Base-by-base conservation (phyloP, 441 rosid species). In the Jatropha multifida region DNA sequence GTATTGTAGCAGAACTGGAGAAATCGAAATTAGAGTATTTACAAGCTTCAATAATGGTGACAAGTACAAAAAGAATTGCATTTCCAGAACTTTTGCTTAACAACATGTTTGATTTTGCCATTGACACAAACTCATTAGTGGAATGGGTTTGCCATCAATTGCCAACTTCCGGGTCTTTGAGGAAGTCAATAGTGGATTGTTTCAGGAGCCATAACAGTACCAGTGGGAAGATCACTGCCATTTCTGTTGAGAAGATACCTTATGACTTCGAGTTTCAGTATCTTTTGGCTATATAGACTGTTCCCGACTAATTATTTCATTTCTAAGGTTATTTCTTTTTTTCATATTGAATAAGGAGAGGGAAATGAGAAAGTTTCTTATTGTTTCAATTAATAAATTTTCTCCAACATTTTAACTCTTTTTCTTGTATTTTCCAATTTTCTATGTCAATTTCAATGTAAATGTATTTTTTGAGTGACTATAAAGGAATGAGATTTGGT, bases 61-160 rank as follows among this genome's bases (percentile, higher is more conserved):
- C 85, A 0, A 81, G 69, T 83, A 84, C 93, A 14, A 91, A 91
- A 75, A 88, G 84, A 69, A 88, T 92, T 20, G 89, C 86, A 40
- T 74, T 94, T 49, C 97, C 97, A 0, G 94, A 94, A 76, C 97
- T 90, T 67, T 78, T 93, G 71, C 84, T 90, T 5, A 77, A 88
- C 63, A 89, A 90, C 81, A 76, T 84, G 68, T 54, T 32, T 5
- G 97, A 91, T 80, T 92, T 92, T 59, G 88, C 88, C 4, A 66
- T 68, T 75, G 90, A 84, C 70, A 73, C 85, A 3, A 93, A 88
- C 74, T 78, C 92, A n/a, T 78, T 91, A 15, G 92, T 83, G 46
- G 92, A 93, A 83, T 94, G 99, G 97, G 88, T 94, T 62, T 91
- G 99, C 78, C 93, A 88, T 65, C 97, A 94, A 72, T 74, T 93